These are phyloP conservation scores for Trametes meyenii DNA, from an alignment of 768 basidiomycete species.

Conservation along the genomic window DNA sequence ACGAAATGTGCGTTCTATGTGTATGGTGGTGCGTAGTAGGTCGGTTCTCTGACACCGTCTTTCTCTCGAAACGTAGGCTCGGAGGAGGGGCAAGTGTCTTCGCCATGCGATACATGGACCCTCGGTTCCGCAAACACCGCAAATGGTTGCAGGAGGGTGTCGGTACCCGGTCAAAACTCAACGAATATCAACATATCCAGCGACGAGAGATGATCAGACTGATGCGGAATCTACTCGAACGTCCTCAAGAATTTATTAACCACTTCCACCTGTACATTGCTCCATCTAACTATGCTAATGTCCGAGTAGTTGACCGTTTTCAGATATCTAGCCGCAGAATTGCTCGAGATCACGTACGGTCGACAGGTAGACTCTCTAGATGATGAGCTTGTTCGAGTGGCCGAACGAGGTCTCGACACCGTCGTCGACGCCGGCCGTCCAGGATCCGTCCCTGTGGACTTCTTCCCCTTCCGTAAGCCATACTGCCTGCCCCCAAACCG, in stretches of 20 bases:
- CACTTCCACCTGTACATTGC: constrained; percentile 3
- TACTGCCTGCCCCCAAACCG: too few relatives aligned
- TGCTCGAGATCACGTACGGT: constrained; percentile 2
- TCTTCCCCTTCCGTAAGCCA: background rate
- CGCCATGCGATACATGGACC: constrained; percentile 8
- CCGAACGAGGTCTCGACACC: background rate
- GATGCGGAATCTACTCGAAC: constrained; percentile 11
- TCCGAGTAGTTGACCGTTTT: background rate
- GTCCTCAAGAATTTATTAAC: constrained; percentile 12
- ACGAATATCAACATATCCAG: constrained; percentile 15
- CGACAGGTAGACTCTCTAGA: background rate
- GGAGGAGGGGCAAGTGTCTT: constrained; percentile 10
- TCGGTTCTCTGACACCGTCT: too few relatives aligned
- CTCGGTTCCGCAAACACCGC: constrained; percentile 22
- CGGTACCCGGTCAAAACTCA: constrained; percentile 3
- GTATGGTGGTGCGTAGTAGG: too few relatives aligned
- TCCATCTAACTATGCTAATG: too few relatives aligned
- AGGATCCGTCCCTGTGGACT: background rate
- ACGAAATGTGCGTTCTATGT: constrained; percentile 16
- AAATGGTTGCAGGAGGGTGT: constrained; percentile 23
- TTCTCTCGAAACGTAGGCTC: constrained; percentile 7
- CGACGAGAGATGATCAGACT: constrained; percentile 13
- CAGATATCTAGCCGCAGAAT: constrained; percentile 30
- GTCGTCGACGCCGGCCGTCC: background rate
- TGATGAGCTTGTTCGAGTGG: background rate